Evolutionary conservation across 495 filamentous ascomycete species (phyloP).

Genomic region (Daldinia bambusicola): DNA sequence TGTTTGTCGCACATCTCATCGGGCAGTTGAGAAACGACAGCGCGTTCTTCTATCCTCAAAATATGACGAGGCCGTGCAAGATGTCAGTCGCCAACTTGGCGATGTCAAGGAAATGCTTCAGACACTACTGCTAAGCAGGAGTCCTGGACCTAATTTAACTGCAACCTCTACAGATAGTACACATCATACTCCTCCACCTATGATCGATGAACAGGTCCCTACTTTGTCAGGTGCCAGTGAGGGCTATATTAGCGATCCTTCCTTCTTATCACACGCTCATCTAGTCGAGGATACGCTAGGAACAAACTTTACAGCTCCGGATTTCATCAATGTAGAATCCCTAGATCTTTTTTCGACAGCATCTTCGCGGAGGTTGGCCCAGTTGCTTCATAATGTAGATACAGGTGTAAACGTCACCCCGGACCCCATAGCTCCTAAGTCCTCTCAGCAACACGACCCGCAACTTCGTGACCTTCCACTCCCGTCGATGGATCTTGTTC

Average conservation of each 20-base stretch:
- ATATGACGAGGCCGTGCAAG: slow-evolving; percentile 45
- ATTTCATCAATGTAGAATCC: slow-evolving; percentile 16
- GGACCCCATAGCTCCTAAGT: not conserved
- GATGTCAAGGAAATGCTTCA: slow-evolving; percentile 44
- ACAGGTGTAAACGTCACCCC: not conserved
- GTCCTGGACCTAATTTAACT: slow-evolving; percentile 6
- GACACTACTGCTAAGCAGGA: slow-evolving; percentile 20
- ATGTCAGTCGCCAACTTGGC: slow-evolving; percentile 40
- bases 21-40: slow-evolving; percentile 41
- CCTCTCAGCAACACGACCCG: slow-evolving; percentile 4
- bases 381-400: slow-evolving; percentile 16
- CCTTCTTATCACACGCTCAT: slow-evolving; percentile 42
- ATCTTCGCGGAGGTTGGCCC: slow-evolving; percentile 11
- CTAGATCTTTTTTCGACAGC: slow-evolving; percentile 6
- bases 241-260: slow-evolving; percentile 40
- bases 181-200: slow-evolving; percentile 35
- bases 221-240: slow-evolving; percentile 29
- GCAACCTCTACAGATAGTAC: slow-evolving; percentile 15
- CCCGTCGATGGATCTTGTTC: slow-evolving; percentile 35
- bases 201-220: slow-evolving; percentile 44
- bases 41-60: slow-evolving; percentile 43
- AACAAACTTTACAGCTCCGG: slow-evolving; percentile 23
- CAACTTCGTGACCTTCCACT: slow-evolving; percentile 32
- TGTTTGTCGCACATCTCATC: slow-evolving; percentile 38
- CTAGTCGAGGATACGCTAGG: slow-evolving; percentile 33